Base-by-base conservation (phyloP, 345 rosid species). In the Gossypium stocksii region DNA sequence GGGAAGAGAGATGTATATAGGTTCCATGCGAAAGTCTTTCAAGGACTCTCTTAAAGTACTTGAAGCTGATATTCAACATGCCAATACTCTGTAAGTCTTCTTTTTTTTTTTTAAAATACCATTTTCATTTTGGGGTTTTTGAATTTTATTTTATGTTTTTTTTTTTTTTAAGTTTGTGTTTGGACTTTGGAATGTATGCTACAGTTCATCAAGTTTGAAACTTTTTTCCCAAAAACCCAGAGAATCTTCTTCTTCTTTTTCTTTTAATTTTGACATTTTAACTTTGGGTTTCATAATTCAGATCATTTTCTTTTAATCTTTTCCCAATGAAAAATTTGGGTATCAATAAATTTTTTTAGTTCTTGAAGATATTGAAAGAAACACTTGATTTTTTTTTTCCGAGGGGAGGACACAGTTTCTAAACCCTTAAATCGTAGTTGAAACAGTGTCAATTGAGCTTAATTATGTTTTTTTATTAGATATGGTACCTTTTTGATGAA, bases 51-150 rank as follows among this genome's bases (percentile, higher is more conserved):
- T 88, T 64, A 85, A 86, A 77, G 87, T 82, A 46, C 89, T 88
- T 27, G 92, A 88, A 84, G 92, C 92, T 76, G 92, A 88, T 80
- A 87, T 88, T 41, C 92, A 88, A 72, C 90, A 88, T 79, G 92
- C 92, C 49, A 88, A 88, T 64, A 85, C 87, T 66, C 85, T 88
- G 92, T 88, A 82, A 19, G 59, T 41, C 19, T 19, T 54, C 3
- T 20, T 22, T 0, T 56, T 46, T 45, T 0, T 20, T 14, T 7
- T 45, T 45, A 1, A 2, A 2, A 45, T 45, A 10, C 7, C 41
- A 34, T 5, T 34, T 34, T 34, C 41, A 34, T 34, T 34, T 34
- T 34, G 7, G 20, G 12, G 6, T 8, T 2, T 34, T 61, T 68
- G 22, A n/a, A 0, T 54, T 54, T 57, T 56, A 20, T 20, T 9